A percentile compares a stretch with the other conserved stretches of the same genome.
phyloP scores from a whole-genome alignment of 1,284 basidiomycete genomes.

The Psilocybe mexicana region DNA sequence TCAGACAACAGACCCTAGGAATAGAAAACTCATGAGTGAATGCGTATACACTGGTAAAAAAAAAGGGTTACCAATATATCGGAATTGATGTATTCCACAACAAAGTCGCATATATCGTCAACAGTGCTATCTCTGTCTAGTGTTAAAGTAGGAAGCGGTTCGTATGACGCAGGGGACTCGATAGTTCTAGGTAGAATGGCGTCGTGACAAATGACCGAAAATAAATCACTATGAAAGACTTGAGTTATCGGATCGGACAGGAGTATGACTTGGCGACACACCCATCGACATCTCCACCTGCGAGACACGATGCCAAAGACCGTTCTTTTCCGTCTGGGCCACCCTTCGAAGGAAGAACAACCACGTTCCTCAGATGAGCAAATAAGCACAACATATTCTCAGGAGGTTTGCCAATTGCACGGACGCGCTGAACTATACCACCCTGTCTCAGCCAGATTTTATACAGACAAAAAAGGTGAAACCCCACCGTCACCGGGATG shows the following conservation, averaged over 20 bases:
- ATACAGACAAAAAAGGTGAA: neutral
- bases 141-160: constrained; percentile 36
- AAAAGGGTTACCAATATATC: constrained; percentile 61
- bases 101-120: constrained; percentile 78
- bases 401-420: constrained; percentile 72
- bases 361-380: constrained; percentile 63
- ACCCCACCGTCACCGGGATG: constrained; percentile 69
- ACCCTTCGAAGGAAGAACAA: constrained; percentile 73
- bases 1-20: constrained; percentile 61
- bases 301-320: constrained; percentile 67
- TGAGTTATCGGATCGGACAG: constrained; percentile 27
- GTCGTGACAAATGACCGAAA: constrained; percentile 51
- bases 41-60: neutral
- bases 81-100: constrained; percentile 82
- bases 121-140: constrained; percentile 62
- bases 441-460: neutral
- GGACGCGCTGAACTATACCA: constrained; percentile 59
- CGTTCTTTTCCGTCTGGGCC: constrained; percentile 46
- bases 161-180: constrained; percentile 56
- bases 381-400: constrained; percentile 57
- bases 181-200: constrained; percentile 52
- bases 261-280: constrained; percentile 27
- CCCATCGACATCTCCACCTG: constrained; percentile 78
- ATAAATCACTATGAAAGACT: constrained; percentile 46
- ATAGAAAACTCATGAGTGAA: neutral